These are phyloP conservation scores for Magnusiomyces paraingens DNA, from an alignment of 1,139 yeast genomes.

Conservation along the genomic window DNA sequence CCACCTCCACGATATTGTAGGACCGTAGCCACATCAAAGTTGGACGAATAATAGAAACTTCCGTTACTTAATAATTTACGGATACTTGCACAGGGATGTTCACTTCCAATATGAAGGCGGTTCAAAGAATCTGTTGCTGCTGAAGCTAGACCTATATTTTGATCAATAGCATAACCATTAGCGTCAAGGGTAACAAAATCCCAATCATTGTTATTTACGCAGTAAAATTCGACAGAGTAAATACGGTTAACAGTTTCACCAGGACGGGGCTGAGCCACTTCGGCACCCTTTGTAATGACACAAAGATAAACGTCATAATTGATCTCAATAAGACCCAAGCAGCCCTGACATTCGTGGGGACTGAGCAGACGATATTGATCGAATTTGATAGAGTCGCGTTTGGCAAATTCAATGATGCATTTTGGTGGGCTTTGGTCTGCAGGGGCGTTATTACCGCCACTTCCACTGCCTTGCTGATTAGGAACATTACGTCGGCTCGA, in stretches of 20 bases:
- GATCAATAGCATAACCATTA: conserved; percentile 52
- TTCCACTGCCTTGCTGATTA: conserved; percentile 13
- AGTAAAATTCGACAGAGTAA: conserved; percentile 75
- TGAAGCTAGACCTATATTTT: conserved; percentile 20
- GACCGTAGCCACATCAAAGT: conserved; percentile 82
- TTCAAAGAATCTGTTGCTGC: conserved; percentile 19
- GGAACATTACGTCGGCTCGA: conserved; percentile 17
- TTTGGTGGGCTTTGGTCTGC: conserved; percentile 17
- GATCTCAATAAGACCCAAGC: conserved; percentile 73
- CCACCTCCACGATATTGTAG: conserved; percentile 51
- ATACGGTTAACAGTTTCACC: conserved; percentile 77
- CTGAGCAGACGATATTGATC: conserved; percentile 37
- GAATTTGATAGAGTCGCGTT: conserved; percentile 27
- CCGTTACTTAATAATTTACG: conserved; percentile 77
- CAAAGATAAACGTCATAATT: conserved; percentile 66
- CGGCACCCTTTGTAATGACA: conserved; percentile 64
- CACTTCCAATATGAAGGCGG: conserved; percentile 31
- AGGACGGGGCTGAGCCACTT: conserved; percentile 80
- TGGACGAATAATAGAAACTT: conserved; percentile 85
- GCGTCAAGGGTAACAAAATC: conserved; percentile 65
- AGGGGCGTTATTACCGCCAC: conserved; percentile 10
- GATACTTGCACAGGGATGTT: conserved; percentile 81
- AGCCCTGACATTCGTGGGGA: conserved; percentile 62
- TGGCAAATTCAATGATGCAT: conserved; percentile 38
- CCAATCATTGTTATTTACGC: conserved; percentile 68